Percentiles rank a stretch among this genome's conserved stretches.
Conservation (phyloP, 192 early-diverging fungal genomes). For the Coemansia furcata region DNA sequence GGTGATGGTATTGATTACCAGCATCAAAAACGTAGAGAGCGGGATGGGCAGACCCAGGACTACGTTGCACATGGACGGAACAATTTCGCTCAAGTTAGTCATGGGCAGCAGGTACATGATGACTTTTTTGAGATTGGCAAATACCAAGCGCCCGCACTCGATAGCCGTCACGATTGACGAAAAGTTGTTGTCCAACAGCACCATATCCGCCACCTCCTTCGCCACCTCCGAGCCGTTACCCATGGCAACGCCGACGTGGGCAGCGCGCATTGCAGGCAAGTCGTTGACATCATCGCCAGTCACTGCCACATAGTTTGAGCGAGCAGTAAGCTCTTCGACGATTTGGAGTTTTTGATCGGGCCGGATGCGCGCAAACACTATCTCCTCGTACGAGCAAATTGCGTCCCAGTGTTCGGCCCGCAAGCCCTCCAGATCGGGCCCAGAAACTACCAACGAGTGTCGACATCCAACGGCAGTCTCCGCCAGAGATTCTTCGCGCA, state of each 20-base stretch:
- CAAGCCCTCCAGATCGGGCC: constrained; percentile 62
- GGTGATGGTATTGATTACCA: constrained; percentile 65
- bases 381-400: constrained; percentile 64
- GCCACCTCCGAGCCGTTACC: constrained; percentile 78
- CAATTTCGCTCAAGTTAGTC: constrained; percentile 72
- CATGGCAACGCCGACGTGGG: constrained; percentile 87
- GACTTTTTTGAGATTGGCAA: constrained; percentile 87
- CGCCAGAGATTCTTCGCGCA: constrained; percentile 3
- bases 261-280: constrained; percentile 86
- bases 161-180: constrained; percentile 69
- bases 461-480: constrained; percentile 15
- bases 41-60: constrained; percentile 80
- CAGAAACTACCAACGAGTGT: constrained; percentile 61
- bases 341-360: constrained; percentile 86
- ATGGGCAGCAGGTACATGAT: constrained; percentile 80
- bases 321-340: constrained; percentile 69
- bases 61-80: constrained; percentile 73
- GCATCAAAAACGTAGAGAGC: constrained; percentile 77
- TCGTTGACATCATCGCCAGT: constrained; percentile 95
- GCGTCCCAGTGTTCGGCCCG: constrained; percentile 69
- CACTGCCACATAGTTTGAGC: constrained; percentile 75
- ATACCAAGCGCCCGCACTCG: constrained; percentile 77
- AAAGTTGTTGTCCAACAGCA: constrained; percentile 66
- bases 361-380: constrained; percentile 85
- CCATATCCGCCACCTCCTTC: constrained; percentile 68